A percentile compares a stretch with the other conserved stretches of the same genome.
Evolutionary conservation across 73 alveolate genomes (phyloP).

Genomic region (Tetrahymena elliotti): DNA sequence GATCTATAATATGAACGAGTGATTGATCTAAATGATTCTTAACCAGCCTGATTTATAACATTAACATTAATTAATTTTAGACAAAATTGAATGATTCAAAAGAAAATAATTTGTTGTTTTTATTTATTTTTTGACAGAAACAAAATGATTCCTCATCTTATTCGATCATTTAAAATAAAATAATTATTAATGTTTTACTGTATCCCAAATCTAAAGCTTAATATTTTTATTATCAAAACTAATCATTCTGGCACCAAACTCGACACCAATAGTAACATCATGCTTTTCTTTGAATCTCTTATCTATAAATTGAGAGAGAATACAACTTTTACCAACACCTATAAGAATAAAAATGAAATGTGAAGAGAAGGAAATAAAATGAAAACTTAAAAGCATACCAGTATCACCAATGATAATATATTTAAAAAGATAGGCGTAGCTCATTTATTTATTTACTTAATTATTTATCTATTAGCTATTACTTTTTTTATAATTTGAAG

Average conservation of each 20-base stretch:
- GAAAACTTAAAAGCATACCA: constrained; percentile 26
- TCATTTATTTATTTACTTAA: not conserved
- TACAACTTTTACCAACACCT: constrained; percentile 91
- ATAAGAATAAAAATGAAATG: not conserved
- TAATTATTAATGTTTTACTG: constrained; percentile 50
- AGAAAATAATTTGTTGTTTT: not conserved
- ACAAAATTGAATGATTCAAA: not conserved
- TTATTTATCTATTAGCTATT: not conserved
- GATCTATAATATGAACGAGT: constrained; percentile 82
- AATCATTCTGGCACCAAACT: constrained; percentile 87
- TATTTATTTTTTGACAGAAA: no score
- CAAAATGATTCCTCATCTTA: no score
- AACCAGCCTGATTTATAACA: constrained; percentile 56
- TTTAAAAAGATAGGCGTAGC: constrained; percentile 62
- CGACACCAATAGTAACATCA: constrained; percentile 92
- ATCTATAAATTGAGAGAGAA: constrained; percentile 76
- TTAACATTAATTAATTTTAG: constrained; percentile 37
- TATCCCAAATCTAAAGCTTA: constrained; percentile 91
- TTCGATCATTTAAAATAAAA: not conserved
- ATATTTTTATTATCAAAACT: constrained; percentile 59
- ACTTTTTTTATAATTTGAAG: not conserved
- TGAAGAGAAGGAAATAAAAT: not conserved
- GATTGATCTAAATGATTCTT: constrained; percentile 72
- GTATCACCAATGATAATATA: constrained; percentile 81
- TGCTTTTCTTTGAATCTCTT: constrained; percentile 79